phyloP scores from a whole-genome alignment of 371 early-diverging fungal species.

The Capillidium heterosporum region DNA sequence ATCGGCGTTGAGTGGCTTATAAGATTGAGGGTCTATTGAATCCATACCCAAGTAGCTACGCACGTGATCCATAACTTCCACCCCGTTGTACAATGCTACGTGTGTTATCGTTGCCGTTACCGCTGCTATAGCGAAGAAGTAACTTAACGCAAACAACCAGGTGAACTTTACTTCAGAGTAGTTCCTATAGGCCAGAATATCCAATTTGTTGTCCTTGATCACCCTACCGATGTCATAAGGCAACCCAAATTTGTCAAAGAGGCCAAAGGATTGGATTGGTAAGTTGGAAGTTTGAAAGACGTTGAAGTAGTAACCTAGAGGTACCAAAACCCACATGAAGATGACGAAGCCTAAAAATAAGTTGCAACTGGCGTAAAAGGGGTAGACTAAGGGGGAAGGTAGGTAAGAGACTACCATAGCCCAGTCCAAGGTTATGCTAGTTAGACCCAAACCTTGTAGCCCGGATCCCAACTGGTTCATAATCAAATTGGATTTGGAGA shows the following conservation, averaged over 20 bases:
- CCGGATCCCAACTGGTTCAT: conserved; percentile 33
- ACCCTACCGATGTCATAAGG: conserved; percentile 23
- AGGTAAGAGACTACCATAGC: conserved; percentile 14
- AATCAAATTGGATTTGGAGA: conserved; percentile 24
- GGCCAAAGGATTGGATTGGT: conserved; percentile 28
- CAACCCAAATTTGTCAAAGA: conserved; percentile 28
- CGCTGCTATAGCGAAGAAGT: conserved; percentile 12
- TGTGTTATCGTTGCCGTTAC: conserved; percentile 31
- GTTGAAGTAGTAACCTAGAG: conserved; percentile 38
- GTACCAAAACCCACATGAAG: conserved; percentile 42
- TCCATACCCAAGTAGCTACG: no score
- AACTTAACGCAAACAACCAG: conserved; percentile 28
- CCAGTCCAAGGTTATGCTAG: conserved; percentile 18
- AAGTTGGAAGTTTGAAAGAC: conserved; percentile 31
- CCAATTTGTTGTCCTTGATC: conserved; percentile 28
- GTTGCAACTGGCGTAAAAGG: conserved; percentile 16
- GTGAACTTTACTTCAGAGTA: conserved; percentile 49
- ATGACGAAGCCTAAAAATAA: conserved; percentile 32
- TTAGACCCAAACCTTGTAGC: conserved; percentile 16
- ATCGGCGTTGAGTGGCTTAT: no score
- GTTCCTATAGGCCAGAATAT: conserved; percentile 31
- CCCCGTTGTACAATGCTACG: conserved; percentile 24
- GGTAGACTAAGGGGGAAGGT: conserved; percentile 12
- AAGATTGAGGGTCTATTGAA: no score
- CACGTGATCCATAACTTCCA: conserved; percentile 16